These are phyloP conservation scores for Aspergillus hortae DNA, from an alignment of 2,329 filamentous ascomycete genomes.

Conservation along the genomic window DNA sequence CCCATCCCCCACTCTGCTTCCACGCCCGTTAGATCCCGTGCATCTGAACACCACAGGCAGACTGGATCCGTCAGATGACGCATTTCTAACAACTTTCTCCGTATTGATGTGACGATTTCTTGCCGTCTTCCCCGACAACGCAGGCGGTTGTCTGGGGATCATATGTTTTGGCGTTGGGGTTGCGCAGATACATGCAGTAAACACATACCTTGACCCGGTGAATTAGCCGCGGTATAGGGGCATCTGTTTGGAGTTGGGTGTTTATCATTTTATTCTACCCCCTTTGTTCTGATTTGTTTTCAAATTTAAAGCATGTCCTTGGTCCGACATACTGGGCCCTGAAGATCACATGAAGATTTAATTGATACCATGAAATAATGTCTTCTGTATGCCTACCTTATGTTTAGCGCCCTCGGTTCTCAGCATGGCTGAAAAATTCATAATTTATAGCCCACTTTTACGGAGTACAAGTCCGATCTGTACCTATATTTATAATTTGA, in stretches of 20 bases:
- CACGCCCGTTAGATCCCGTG: conserved; percentile 32
- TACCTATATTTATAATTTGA: too few species aligned
- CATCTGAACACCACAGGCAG: neutral
- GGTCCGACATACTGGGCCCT: too few species aligned
- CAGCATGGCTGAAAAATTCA: too few species aligned
- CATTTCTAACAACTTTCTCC: neutral
- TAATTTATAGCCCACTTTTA: too few species aligned
- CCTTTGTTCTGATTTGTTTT: neutral
- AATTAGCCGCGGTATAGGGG: neutral
- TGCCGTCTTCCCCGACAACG: neutral
- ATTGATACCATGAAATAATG: too few species aligned
- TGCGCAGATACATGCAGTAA: neutral
- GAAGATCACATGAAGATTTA: too few species aligned
- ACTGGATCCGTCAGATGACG: neutral
- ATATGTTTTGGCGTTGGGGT: neutral
- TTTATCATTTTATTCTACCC: neutral
- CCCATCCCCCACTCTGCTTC: conserved; percentile 41
- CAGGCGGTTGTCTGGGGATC: neutral
- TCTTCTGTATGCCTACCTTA: too few species aligned
- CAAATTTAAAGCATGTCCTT: too few species aligned
- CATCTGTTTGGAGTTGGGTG: neutral
- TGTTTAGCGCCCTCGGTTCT: too few species aligned
- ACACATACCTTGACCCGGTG: neutral
- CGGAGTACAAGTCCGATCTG: too few species aligned
- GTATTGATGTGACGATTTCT: neutral